Evolutionary conservation across 2,329 filamentous ascomycete genomes (phyloP).

Genomic region (Verticillium alfalfae): DNA sequence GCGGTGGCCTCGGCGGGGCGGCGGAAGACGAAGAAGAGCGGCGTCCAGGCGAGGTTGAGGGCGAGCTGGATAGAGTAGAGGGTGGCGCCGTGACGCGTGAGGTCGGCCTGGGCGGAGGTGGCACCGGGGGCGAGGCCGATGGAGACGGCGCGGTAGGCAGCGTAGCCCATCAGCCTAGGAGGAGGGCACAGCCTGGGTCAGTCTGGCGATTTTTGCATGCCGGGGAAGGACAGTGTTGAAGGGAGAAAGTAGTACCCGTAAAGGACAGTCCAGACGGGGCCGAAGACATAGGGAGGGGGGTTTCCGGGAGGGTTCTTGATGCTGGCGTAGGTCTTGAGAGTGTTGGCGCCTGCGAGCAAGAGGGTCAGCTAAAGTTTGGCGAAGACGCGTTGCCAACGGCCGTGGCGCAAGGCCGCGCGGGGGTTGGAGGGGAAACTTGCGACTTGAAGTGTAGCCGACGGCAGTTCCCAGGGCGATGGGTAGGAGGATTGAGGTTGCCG

Average conservation of each 20-base stretch:
- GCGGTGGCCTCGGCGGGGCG: slow-evolving; percentile 68
- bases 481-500: slow-evolving; percentile 68
- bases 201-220: neutral
- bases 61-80: slow-evolving; percentile 83
- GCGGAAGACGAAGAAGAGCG: slow-evolving; percentile 79
- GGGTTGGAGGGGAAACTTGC: slow-evolving; percentile 36
- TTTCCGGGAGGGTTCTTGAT: slow-evolving; percentile 63
- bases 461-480: slow-evolving; percentile 68
- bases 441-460: slow-evolving; percentile 64
- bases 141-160: slow-evolving; percentile 71
- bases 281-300: slow-evolving; percentile 57
- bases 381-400: no score
- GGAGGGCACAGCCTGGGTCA: neutral
- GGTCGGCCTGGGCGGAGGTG: slow-evolving; percentile 45
- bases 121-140: slow-evolving; percentile 54
- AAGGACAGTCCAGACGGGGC: slow-evolving; percentile 61
- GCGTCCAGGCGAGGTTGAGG: slow-evolving; percentile 86
- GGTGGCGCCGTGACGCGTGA: slow-evolving; percentile 64
- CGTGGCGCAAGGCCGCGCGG: no score
- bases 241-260: slow-evolving; percentile 39
- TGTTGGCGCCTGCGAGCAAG: slow-evolving; percentile 16
- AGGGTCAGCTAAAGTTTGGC: neutral
- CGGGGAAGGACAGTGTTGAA: neutral
- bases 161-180: slow-evolving; percentile 72
- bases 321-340: slow-evolving; percentile 56